These are phyloP conservation scores for Schoenoplectus tabernaemontani DNA, from an alignment of 202 grass and related monocot genomes.

Conservation along the genomic window DNA sequence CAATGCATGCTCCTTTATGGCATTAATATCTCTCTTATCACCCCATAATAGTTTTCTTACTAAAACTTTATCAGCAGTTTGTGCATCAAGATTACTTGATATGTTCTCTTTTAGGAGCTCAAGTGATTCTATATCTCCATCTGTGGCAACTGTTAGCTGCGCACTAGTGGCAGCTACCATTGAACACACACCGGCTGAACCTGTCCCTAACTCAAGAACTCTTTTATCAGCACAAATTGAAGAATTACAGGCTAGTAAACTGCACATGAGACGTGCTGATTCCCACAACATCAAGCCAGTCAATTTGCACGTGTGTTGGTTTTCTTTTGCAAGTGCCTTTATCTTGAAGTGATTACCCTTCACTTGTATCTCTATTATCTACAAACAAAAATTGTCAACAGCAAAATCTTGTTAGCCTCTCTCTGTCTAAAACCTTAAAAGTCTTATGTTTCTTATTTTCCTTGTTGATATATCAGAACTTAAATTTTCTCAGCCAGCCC, in stretches of 20 bases:
- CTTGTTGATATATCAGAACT: not conserved
- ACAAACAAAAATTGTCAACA: slow-evolving; percentile 1
- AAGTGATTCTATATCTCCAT: slow-evolving; percentile 73
- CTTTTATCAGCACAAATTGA: slow-evolving; percentile 57
- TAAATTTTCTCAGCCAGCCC: not conserved
- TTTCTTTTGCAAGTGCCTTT: slow-evolving; percentile 73
- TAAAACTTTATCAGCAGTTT: slow-evolving; percentile 34
- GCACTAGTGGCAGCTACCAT: slow-evolving; percentile 63
- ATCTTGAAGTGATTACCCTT: slow-evolving; percentile 58
- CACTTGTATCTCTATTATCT: slow-evolving; percentile 51
- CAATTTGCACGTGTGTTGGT: slow-evolving; percentile 92
- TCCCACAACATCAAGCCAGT: slow-evolving; percentile 99
- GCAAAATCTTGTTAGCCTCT: not conserved
- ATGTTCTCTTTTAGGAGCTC: slow-evolving; percentile 59
- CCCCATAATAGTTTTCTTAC: slow-evolving; percentile 80
- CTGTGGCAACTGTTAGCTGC: slow-evolving; percentile 57
- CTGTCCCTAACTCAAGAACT: slow-evolving; percentile 76
- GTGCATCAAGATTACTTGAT: slow-evolving; percentile 42
- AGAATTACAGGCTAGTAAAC: slow-evolving; percentile 76
- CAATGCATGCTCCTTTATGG: slow-evolving; percentile 24
- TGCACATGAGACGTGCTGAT: slow-evolving; percentile 78
- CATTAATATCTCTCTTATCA: slow-evolving; percentile 38
- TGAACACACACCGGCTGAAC: slow-evolving; percentile 79
- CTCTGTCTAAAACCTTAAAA: no score
- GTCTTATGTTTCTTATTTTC: not conserved